Conservation (phyloP, 306 rosid genomes). For the Dryas drummondii region DNA sequence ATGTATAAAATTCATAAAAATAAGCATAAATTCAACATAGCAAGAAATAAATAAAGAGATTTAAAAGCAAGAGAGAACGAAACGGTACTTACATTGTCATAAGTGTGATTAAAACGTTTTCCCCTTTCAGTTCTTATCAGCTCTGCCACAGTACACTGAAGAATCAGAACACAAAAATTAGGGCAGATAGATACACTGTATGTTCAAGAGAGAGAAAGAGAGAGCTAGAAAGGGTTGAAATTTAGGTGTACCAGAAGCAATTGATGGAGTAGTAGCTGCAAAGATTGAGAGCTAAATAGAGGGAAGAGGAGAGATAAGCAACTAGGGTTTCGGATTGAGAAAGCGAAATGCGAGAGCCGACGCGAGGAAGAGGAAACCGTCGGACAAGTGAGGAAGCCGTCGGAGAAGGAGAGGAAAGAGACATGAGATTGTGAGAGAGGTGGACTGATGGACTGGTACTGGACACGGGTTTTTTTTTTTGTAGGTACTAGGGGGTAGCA, state of each 20-base stretch:
- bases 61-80: too few relatives aligned
- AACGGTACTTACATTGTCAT: slow-evolving; percentile 45
- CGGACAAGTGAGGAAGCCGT: background rate
- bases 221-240: background rate
- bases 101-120: slow-evolving; percentile 73
- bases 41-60: background rate
- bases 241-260: slow-evolving; percentile 46
- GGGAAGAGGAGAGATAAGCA: slow-evolving; percentile 21
- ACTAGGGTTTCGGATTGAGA: slow-evolving; percentile 58
- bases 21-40: too few relatives aligned
- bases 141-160: slow-evolving; percentile 71
- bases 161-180: slow-evolving; percentile 9
- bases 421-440: too few relatives aligned
- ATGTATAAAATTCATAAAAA: too few relatives aligned
- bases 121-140: slow-evolving; percentile 68
- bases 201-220: background rate
- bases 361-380: background rate
- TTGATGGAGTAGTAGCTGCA: slow-evolving; percentile 32
- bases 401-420: too few relatives aligned
- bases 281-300: slow-evolving; percentile 35
- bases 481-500: too few relatives aligned
- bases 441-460: too few relatives aligned
- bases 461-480: too few relatives aligned
- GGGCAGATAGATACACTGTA: background rate
- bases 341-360: slow-evolving; percentile 51